Evolutionary conservation across 2,329 filamentous ascomycete species (phyloP), one percentile per base, ranked within the genome.

Genomic region (Alternaria sp.): DNA sequence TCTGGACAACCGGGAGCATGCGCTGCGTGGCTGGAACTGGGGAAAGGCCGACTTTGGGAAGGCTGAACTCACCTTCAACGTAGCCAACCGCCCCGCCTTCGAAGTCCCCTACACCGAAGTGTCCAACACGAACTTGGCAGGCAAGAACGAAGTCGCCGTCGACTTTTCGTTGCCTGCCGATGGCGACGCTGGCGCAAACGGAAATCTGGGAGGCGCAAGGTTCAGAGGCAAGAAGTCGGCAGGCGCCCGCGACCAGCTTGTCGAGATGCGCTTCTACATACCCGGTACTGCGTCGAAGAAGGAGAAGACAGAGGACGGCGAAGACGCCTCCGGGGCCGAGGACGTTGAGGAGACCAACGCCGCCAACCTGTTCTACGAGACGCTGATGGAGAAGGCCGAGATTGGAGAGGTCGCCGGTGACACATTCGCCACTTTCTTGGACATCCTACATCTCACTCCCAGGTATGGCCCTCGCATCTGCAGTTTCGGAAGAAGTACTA

Each of bases 331-430:
- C 14, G 78, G 90, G 23, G 90, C 87, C 37, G 87, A 86, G 33
- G 85, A 82, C 33, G 81, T 79, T 15, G 92, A 96, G 78, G 94
- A 97, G 83, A 94, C 97, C 82, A 97, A 96, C 75, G 96, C 96
- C 2, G 96, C 96, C 20, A 96, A 92, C 63, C 85, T 97, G n/a
- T 99, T 99, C 82, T 99, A 99, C 78, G 95, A 99, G 79, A 97
- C 93, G 0, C 87, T 99, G 30, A 97, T 98, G 84, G 94, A 97
- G 78, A 98, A 98, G 86, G 96, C 96, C 28, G 95, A 99, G 83
- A 99, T 99, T 83, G 96, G 96, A 70, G 96, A 99, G 80, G 96
- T 97, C 67, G 96, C 96, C n/a, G 96, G 96, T 70, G 96, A 98
- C 82, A 97, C 96, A 28, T 97, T 96, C 80, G 96, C 96, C 69